Conservation (phyloP, 331 rosid species). For the Malus hybrid region DNA sequence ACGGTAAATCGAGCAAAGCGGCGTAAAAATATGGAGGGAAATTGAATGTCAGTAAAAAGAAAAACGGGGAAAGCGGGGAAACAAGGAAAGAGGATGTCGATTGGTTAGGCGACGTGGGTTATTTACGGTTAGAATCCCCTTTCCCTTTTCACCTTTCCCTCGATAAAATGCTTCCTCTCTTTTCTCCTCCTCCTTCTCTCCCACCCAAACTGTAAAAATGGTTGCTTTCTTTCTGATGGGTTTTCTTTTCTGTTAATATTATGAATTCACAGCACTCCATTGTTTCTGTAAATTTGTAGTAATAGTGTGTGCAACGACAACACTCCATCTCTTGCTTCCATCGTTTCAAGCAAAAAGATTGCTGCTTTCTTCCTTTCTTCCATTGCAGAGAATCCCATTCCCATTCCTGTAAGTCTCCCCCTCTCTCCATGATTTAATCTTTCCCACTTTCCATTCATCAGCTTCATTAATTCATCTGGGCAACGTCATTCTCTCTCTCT, state of each 20-base stretch:
- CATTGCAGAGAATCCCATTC: conserved; percentile 28
- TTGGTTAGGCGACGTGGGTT: not conserved
- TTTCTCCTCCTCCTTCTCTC: not conserved
- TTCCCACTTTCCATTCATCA: not conserved
- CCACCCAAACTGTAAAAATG: not conserved
- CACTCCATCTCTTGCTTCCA: conserved; percentile 66
- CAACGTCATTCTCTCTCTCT: not conserved
- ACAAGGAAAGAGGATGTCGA: not conserved
- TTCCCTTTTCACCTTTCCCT: not conserved
- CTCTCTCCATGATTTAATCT: not conserved
- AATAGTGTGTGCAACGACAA: not conserved
- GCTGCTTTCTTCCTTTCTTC: conserved; percentile 38
- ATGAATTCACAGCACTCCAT: not conserved
- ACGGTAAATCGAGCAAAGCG: not conserved
- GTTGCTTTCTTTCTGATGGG: not conserved
- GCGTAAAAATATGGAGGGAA: not conserved
- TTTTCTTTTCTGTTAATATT: not conserved
- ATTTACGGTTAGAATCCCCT: conserved; percentile 1
- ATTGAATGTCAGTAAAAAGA: not conserved
- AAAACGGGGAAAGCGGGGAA: not conserved
- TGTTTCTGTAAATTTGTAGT: not conserved
- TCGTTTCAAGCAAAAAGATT: conserved; percentile 23
- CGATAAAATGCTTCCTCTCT: not conserved
- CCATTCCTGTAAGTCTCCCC: conserved; percentile 25
- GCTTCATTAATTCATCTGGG: not conserved